Percentiles rank a stretch among this genome's conserved stretches.
phyloP scores from a whole-genome alignment of 257 asterid species.

The Salvia hispanica region DNA sequence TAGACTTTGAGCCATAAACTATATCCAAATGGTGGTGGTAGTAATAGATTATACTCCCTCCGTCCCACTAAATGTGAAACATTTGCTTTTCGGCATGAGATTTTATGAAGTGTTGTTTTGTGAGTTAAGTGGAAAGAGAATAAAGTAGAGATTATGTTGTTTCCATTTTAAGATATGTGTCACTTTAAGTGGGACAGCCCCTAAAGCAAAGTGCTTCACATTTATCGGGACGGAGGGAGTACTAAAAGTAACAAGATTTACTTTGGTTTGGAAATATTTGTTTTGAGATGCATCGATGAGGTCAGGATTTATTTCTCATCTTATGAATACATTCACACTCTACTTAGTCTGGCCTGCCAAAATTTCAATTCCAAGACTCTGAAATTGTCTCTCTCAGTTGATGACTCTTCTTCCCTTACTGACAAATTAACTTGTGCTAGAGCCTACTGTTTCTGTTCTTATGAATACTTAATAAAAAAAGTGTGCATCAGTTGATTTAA shows the following conservation, averaged over 20 bases:
- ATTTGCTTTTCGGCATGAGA: too few species aligned
- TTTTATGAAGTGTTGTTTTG: too few species aligned
- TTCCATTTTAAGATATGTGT: too few species aligned
- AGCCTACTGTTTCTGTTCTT: background rate
- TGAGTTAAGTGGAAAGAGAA: too few species aligned
- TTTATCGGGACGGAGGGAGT: too few species aligned
- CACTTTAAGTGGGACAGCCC: too few species aligned
- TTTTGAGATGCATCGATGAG: background rate
- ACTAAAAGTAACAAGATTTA: background rate
- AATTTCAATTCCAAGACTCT: background rate
- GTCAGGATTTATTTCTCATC: conserved; percentile 9
- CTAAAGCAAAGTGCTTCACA: too few species aligned
- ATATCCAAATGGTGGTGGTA: background rate
- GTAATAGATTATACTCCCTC: too few species aligned
- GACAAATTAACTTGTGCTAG: background rate
- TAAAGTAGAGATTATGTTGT: too few species aligned
- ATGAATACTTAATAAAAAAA: background rate
- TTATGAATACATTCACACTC: background rate
- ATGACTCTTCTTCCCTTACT: background rate
- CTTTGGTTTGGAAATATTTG: background rate
- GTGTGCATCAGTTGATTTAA: background rate
- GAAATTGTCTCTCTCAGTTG: background rate
- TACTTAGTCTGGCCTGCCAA: background rate
- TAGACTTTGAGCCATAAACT: background rate
- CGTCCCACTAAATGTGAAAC: too few species aligned